phyloP scores from a whole-genome alignment of 345 rosid genomes.

The Raphanus raphanistrum region DNA sequence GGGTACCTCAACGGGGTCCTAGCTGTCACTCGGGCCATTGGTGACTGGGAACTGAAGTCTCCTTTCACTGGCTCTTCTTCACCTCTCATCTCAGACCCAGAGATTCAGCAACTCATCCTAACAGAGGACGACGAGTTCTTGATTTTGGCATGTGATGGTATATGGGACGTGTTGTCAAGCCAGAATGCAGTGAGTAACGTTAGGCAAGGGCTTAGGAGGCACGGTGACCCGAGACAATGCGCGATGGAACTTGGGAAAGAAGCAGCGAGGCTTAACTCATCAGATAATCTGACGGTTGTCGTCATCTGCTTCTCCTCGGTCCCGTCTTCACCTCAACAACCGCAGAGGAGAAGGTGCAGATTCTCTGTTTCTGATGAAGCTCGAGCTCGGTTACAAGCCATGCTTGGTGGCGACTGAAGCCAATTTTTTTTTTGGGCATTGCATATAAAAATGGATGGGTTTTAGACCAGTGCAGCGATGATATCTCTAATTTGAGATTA shows the following conservation, averaged over 20 bases:
- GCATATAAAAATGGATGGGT: conserved; percentile 9
- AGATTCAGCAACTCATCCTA: conserved; percentile 56
- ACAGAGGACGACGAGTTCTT: conserved; percentile 79
- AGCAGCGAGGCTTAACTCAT: conserved; percentile 62
- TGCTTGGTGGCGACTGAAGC: conserved; percentile 33
- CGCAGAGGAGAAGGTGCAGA: conserved; percentile 46
- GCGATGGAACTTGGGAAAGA: conserved; percentile 73
- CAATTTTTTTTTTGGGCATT: neutral
- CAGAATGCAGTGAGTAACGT: conserved; percentile 75
- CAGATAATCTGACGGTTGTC: conserved; percentile 70
- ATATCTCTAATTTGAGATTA: conserved; percentile 25
- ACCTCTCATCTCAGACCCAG: conserved; percentile 82
- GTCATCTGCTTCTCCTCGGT: conserved; percentile 65
- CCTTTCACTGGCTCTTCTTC: conserved; percentile 39
- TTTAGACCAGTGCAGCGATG: conserved; percentile 10
- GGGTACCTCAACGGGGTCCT: conserved; percentile 64
- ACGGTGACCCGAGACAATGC: conserved; percentile 66
- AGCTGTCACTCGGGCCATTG: conserved; percentile 75
- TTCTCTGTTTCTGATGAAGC: conserved; percentile 75
- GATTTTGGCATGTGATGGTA: conserved; percentile 74
- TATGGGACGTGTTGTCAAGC: conserved; percentile 82
- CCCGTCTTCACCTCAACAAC: conserved; percentile 50
- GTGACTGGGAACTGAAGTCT: conserved; percentile 70
- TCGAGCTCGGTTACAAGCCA: conserved; percentile 34
- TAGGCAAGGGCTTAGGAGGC: conserved; percentile 67